phyloP scores from a whole-genome alignment of 129 eudicot genomes.

The Sambucus nigra region DNA sequence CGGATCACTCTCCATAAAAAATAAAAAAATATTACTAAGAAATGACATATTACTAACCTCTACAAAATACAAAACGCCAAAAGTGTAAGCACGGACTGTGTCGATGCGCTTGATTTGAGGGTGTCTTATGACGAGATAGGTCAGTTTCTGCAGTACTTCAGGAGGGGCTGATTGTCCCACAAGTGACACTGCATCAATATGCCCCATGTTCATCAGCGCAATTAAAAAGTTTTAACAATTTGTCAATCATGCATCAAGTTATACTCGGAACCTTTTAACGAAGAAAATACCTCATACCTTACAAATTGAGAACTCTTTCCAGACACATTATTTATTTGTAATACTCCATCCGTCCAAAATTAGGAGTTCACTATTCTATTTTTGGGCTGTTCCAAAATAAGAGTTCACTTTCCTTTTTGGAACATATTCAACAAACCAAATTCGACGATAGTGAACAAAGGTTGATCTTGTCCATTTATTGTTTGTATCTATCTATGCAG shows the following conservation, averaged over 20 bases:
- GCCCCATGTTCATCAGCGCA: not conserved
- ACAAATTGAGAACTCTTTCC: not conserved
- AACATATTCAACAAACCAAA: not conserved
- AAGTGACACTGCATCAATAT: slow-evolving; percentile 51
- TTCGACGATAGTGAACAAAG: too few species aligned
- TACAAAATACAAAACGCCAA: slow-evolving; percentile 74
- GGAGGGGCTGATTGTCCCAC: slow-evolving; percentile 96
- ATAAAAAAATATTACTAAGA: not conserved
- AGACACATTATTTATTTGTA: too few species aligned
- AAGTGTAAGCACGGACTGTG: slow-evolving; percentile 85
- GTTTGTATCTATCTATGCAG: too few species aligned
- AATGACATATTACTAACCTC: slow-evolving; percentile 47
- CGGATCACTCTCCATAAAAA: too few species aligned
- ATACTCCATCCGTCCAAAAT: too few species aligned
- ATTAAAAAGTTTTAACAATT: not conserved
- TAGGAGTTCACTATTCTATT: too few species aligned
- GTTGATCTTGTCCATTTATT: too few species aligned
- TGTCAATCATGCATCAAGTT: not conserved
- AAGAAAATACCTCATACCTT: not conserved
- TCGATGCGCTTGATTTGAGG: slow-evolving; percentile 83
- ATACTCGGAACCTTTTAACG: not conserved
- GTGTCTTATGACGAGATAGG: slow-evolving; percentile 79
- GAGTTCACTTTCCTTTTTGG: too few species aligned
- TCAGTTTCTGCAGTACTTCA: slow-evolving; percentile 71
- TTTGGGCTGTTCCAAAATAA: too few species aligned